These are phyloP conservation scores for Schwanniomyces yamadae DNA, from an alignment of 805 yeast genomes.

Conservation along the genomic window DNA sequence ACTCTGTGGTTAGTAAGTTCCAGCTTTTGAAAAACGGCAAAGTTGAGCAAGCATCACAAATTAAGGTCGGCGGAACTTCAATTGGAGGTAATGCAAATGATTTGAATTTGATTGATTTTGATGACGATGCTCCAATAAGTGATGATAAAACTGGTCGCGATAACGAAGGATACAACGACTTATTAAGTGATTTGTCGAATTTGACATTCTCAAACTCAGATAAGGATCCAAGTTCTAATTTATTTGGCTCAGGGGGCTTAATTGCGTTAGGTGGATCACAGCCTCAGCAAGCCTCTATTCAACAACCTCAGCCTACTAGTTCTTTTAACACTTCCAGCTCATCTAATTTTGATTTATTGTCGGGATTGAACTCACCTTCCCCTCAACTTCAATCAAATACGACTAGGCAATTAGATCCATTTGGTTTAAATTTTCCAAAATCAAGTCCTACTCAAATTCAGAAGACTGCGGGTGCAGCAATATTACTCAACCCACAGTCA, in stretches of 20 bases:
- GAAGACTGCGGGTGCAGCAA: conserved; percentile 15
- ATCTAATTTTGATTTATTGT: conserved; percentile 28
- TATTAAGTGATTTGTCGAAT: conserved; percentile 68
- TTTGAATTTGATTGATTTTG: conserved; percentile 44
- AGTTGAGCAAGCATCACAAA: conserved; percentile 50
- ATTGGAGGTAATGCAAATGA: conserved; percentile 23
- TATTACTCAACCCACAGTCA: conserved; percentile 42
- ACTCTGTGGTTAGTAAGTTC: conserved; percentile 65
- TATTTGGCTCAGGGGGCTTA: conserved; percentile 55
- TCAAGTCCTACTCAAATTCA: conserved; percentile 30
- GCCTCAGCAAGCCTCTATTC: conserved; percentile 11
- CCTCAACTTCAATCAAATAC: conserved; percentile 32
- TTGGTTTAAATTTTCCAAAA: conserved; percentile 38
- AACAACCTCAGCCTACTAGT: conserved; percentile 17
- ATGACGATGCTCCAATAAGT: conserved; percentile 38
- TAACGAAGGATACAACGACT: conserved; percentile 57
- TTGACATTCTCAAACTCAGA: conserved; percentile 49
- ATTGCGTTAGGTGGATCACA: conserved; percentile 33
- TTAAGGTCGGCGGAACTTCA: conserved; percentile 28
- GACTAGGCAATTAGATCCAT: conserved; percentile 35
- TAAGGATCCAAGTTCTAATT: conserved; percentile 29
- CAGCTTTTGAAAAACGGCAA: conserved; percentile 66
- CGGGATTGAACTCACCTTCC: conserved; percentile 41
- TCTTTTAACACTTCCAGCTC: conserved; percentile 7
- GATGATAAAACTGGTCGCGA: conserved; percentile 26